phyloP scores from a whole-genome alignment of 1,139 yeast genomes.

The Saccharomyces pastorianus region DNA sequence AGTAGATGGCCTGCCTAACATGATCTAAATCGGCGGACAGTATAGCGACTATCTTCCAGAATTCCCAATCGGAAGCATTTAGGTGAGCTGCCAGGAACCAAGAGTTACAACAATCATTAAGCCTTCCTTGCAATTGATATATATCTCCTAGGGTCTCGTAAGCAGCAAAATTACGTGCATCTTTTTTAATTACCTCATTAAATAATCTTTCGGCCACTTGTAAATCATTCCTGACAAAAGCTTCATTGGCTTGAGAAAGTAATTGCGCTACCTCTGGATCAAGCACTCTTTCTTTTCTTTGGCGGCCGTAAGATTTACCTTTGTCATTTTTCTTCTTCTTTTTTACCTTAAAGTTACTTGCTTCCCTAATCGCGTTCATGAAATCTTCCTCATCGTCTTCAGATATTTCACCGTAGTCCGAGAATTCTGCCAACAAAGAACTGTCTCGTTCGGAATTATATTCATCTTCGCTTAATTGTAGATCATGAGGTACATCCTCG shows the following conservation, averaged over 20 bases:
- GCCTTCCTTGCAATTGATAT: constrained; percentile 57
- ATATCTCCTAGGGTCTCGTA: constrained; percentile 83
- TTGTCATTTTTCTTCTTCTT: constrained; percentile 38
- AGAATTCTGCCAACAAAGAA: constrained; percentile 32
- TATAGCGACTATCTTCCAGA: constrained; percentile 82
- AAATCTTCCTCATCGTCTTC: constrained; percentile 40
- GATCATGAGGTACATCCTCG: constrained; percentile 11
- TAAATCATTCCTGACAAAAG: constrained; percentile 60
- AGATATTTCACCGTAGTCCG: constrained; percentile 31
- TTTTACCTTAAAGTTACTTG: constrained; percentile 50
- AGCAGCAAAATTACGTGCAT: constrained; percentile 72
- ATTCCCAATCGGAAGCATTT: constrained; percentile 65
- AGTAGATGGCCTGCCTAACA: constrained; percentile 71
- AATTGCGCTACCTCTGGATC: constrained; percentile 65
- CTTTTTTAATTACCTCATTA: constrained; percentile 67
- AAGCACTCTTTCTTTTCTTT: constrained; percentile 38
- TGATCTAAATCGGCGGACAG: constrained; percentile 65
- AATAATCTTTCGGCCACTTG: constrained; percentile 59
- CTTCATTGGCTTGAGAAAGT: constrained; percentile 69
- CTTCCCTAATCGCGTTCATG: constrained; percentile 55
- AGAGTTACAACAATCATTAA: constrained; percentile 66
- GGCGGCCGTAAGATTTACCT: constrained; percentile 15
- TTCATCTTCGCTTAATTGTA: constrained; percentile 16
- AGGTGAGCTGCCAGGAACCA: constrained; percentile 82
- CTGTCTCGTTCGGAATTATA: constrained; percentile 23